phyloP scores from a whole-genome alignment of 257 asterid species.

The Gentiana straminea region DNA sequence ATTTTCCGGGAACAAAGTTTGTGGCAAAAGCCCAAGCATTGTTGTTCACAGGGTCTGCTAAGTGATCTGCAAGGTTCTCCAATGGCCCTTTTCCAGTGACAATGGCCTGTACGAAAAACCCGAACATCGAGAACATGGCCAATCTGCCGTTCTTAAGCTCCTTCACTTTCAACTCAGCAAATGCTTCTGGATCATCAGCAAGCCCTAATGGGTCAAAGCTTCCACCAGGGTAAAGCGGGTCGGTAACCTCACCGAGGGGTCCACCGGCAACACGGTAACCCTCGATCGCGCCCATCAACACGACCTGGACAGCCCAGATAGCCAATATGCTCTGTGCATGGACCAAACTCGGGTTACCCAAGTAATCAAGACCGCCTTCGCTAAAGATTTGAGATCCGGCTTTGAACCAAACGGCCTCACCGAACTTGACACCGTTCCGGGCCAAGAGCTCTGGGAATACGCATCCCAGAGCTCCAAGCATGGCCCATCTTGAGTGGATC shows the following conservation, averaged over 20 bases:
- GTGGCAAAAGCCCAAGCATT: slow-evolving; percentile 45
- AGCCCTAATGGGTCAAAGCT: slow-evolving; percentile 34
- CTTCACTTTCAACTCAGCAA: slow-evolving; percentile 30
- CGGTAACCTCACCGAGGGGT: slow-evolving; percentile 31
- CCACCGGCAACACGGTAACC: slow-evolving; percentile 55
- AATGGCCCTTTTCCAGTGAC: slow-evolving; percentile 48
- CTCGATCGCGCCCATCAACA: slow-evolving; percentile 46
- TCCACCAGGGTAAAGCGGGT: slow-evolving; percentile 38
- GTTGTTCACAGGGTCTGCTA: slow-evolving; percentile 47
- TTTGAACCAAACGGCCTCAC: slow-evolving; percentile 50
- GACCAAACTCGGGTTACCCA: slow-evolving; percentile 52
- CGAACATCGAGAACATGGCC: slow-evolving; percentile 32
- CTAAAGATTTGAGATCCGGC: slow-evolving; percentile 44
- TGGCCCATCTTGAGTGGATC: slow-evolving; percentile 44
- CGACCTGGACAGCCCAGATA: slow-evolving; percentile 42
- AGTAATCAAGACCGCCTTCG: slow-evolving; percentile 38
- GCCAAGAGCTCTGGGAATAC: slow-evolving; percentile 34
- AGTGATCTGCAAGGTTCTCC: slow-evolving; percentile 35
- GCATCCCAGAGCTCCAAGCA: slow-evolving; percentile 45
- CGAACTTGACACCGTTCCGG: slow-evolving; percentile 34
- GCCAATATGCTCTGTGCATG: slow-evolving; percentile 59
- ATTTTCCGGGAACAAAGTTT: slow-evolving; percentile 43
- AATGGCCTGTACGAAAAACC: slow-evolving; percentile 32
- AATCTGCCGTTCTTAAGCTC: slow-evolving; percentile 30
- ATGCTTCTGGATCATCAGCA: slow-evolving; percentile 32